These are phyloP conservation scores for Cyclotella cryptica DNA, from an alignment of 108 stramenopile genomes.

Conservation along the genomic window DNA sequence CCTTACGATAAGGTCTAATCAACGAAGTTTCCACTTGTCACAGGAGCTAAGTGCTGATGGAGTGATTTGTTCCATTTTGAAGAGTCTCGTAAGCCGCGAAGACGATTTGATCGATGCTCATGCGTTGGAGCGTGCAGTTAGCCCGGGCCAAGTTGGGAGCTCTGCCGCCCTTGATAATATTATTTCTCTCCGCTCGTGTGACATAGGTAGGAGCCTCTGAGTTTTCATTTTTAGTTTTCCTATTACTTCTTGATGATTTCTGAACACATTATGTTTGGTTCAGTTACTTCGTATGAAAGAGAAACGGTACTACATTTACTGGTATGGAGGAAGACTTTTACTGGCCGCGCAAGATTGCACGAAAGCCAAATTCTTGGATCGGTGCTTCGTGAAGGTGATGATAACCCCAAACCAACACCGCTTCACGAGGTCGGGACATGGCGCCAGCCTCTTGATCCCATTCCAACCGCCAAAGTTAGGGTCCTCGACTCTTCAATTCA, in stretches of 20 bases:
- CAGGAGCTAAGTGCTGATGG: slow-evolving; percentile 60
- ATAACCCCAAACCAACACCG: slow-evolving; percentile 66
- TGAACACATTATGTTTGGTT: slow-evolving; percentile 38
- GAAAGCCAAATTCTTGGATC: slow-evolving; percentile 69
- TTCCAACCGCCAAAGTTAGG: slow-evolving; percentile 71
- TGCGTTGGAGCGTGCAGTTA: slow-evolving; percentile 60
- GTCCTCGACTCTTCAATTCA: slow-evolving; percentile 86
- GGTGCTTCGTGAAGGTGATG: slow-evolving; percentile 41
- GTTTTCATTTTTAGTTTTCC: background rate
- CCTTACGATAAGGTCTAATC: background rate
- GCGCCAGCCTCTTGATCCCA: slow-evolving; percentile 75
- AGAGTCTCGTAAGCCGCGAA: slow-evolving; percentile 65
- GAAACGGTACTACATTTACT: slow-evolving; percentile 70
- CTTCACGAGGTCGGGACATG: slow-evolving; percentile 89
- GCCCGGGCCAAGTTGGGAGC: slow-evolving; percentile 69
- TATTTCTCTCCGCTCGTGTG: slow-evolving; percentile 60
- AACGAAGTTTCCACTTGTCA: background rate
- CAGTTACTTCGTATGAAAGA: slow-evolving; percentile 68
- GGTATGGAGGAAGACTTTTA: slow-evolving; percentile 34
- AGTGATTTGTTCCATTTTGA: slow-evolving; percentile 75
- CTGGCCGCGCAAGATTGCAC: slow-evolving; percentile 21
- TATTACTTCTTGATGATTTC: background rate
- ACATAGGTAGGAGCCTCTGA: slow-evolving; percentile 62
- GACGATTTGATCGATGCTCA: slow-evolving; percentile 76
- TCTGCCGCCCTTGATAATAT: slow-evolving; percentile 67